phyloP scores from a whole-genome alignment of 2,329 filamentous ascomycete genomes.

The Botrytis aclada region DNA sequence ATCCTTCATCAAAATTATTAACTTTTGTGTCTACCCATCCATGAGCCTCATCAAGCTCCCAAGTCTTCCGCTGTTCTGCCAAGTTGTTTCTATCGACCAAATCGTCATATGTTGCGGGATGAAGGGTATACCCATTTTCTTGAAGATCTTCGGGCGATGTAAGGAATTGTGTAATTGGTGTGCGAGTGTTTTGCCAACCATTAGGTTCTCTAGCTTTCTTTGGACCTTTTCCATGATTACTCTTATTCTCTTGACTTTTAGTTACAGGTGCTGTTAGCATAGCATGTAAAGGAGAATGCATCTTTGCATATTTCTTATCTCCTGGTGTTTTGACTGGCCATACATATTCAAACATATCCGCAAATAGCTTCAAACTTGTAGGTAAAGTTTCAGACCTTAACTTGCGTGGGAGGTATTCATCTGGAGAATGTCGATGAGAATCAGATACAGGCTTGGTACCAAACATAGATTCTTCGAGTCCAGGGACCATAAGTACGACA shows the following conservation, averaged over 20 bases:
- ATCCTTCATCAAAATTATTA: constrained; percentile 61
- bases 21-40: constrained; percentile 86
- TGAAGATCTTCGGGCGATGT: constrained; percentile 68
- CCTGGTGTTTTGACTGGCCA: constrained; percentile 89
- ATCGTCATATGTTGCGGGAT: constrained; percentile 68
- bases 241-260: constrained; percentile 58
- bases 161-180: constrained; percentile 77
- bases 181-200: constrained; percentile 70
- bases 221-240: constrained; percentile 51
- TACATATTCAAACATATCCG: constrained; percentile 79
- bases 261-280: constrained; percentile 75
- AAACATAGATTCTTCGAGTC: constrained; percentile 88
- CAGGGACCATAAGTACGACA: constrained; percentile 87
- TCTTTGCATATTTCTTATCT: constrained; percentile 73
- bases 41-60: constrained; percentile 48
- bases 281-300: constrained; percentile 83
- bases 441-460: constrained; percentile 44
- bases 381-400: constrained; percentile 53
- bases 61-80: constrained; percentile 50
- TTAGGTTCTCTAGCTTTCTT: constrained; percentile 61
- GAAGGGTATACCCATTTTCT: constrained; percentile 80
- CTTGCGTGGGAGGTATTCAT: constrained; percentile 57
- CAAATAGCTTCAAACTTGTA: constrained; percentile 60
- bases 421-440: constrained; percentile 45
- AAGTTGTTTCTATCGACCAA: constrained; percentile 53